Evolutionary conservation across 129 eudicot genomes (phyloP).

Genomic region (Deinandra increscens): DNA sequence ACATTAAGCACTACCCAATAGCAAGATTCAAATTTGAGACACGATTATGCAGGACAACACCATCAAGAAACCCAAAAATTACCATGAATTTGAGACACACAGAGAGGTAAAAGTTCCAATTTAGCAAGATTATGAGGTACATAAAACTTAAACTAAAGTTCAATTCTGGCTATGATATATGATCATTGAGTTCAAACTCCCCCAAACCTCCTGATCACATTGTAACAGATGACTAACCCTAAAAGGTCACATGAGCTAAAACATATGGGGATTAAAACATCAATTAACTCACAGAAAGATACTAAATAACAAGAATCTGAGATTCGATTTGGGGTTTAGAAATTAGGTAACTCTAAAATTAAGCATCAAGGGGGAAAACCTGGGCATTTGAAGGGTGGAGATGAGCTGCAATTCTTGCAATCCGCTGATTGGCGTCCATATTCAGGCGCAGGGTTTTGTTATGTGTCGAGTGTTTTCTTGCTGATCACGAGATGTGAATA

Average conservation of each 20-base stretch:
- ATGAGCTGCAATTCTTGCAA: conserved; percentile 86
- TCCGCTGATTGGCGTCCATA: conserved; percentile 58
- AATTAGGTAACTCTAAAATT: not conserved
- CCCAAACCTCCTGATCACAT: conserved; percentile 15
- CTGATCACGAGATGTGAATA: conserved; percentile 27
- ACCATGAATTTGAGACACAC: not conserved
- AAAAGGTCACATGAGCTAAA: not conserved
- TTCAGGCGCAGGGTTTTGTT: conserved; percentile 16
- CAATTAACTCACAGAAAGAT: not conserved
- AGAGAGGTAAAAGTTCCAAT: not conserved
- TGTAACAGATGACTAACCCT: conserved; percentile 22
- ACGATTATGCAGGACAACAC: conserved; percentile 11
- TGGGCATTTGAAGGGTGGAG: conserved; percentile 61
- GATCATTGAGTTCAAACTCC: not conserved
- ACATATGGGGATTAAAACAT: not conserved
- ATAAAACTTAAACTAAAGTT: not conserved
- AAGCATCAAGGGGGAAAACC: conserved; percentile 39
- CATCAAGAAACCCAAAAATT: not conserved
- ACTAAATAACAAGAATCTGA: not conserved
- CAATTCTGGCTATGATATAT: not conserved
- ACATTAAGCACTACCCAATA: conserved; percentile 2
- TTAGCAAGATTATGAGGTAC: not conserved
- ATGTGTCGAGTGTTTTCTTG: conserved; percentile 25
- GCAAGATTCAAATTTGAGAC: conserved; percentile 3
- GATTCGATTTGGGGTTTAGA: conserved; percentile 12